Base-by-base conservation (phyloP, 2,329 filamentous ascomycete genomes). In the Cercospora janseana region DNA sequence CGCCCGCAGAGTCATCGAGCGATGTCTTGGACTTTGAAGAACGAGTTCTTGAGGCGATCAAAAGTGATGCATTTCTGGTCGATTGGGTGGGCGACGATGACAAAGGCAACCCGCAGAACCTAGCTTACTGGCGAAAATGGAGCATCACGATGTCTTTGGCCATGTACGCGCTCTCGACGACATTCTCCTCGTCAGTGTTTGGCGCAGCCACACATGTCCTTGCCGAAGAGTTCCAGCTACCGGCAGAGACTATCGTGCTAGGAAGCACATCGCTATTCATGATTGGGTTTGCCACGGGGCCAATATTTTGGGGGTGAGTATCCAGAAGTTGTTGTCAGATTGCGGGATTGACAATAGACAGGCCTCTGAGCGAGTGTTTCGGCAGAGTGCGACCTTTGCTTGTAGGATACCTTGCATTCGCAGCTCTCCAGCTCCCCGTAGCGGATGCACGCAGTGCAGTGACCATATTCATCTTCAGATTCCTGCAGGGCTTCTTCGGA, bases 261-360 rank as follows among this genome's bases (percentile, higher is more conserved):
- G 45, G 45, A 4, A 37, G 82, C 9, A 73, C 86, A 9, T 83
- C 82, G 6, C 69, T 85, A 13, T 85, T 83, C 62, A 81, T 85
- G 10, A 59, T 83, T 2, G 82, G 81, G 2, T 84, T 83, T 49
- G 73, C 73, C 24, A 70, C 83, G 43, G 81, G 82, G 0, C 59
- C 59, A 4, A 44, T 60, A 3, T 45, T 60, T 15, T 59, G 43
- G 28, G 83, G 83, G 3, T 52, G 8, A 27, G 43, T 29, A 4
- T 4, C 31, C 4, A 8, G n/a, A 15, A 9, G n/a, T 12, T 15
- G n/a, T 15, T 24, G 5, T 40, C 35, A 23, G 7, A 23, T 4
- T 8, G 21, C 9, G 29, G 29, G 3, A 38, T 8, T 40, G 35
- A 40, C 18, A 40, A 40, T 9, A 8, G 3, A 8, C 28, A 46